These are phyloP conservation scores for Coemansia sp. DNA, from an alignment of 192 early-diverging fungal genomes.

Conservation along the genomic window DNA sequence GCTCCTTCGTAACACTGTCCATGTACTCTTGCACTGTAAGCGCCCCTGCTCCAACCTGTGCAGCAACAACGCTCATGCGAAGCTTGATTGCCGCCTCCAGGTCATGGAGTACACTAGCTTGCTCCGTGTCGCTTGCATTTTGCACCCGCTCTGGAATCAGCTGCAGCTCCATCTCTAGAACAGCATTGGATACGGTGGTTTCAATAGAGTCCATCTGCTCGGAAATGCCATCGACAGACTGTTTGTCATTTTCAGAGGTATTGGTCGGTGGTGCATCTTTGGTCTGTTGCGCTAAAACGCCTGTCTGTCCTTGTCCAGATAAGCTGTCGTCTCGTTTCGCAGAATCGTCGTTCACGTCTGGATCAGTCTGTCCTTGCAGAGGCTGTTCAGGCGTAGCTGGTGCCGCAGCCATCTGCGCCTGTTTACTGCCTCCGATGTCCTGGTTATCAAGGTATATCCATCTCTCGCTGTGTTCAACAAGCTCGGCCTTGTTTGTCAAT, in stretches of 20 bases:
- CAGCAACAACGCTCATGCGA: slow-evolving; percentile 46
- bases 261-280: background rate
- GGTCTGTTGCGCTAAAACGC: background rate
- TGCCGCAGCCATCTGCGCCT: background rate
- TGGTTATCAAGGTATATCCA: slow-evolving; percentile 40
- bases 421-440: background rate
- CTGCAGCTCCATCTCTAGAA: slow-evolving; percentile 43
- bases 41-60: slow-evolving; percentile 42
- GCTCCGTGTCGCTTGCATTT: slow-evolving; percentile 8
- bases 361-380: background rate
- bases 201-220: slow-evolving; percentile 34
- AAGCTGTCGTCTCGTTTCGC: background rate
- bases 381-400: background rate
- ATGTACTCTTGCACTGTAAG: slow-evolving; percentile 44
- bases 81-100: slow-evolving; percentile 42
- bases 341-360: background rate
- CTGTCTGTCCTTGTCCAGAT: background rate
- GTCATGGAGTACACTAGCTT: slow-evolving; percentile 18
- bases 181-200: slow-evolving; percentile 34
- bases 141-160: slow-evolving; percentile 34
- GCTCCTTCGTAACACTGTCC: slow-evolving; percentile 24
- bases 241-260: background rate
- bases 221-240: slow-evolving; percentile 23
- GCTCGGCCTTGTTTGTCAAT: slow-evolving; percentile 37
- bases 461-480: slow-evolving; percentile 18